Evolutionary conservation across 1,284 basidiomycete species (phyloP), one percentile per base, ranked within the genome.

Genomic region (Malassezia nana): DNA sequence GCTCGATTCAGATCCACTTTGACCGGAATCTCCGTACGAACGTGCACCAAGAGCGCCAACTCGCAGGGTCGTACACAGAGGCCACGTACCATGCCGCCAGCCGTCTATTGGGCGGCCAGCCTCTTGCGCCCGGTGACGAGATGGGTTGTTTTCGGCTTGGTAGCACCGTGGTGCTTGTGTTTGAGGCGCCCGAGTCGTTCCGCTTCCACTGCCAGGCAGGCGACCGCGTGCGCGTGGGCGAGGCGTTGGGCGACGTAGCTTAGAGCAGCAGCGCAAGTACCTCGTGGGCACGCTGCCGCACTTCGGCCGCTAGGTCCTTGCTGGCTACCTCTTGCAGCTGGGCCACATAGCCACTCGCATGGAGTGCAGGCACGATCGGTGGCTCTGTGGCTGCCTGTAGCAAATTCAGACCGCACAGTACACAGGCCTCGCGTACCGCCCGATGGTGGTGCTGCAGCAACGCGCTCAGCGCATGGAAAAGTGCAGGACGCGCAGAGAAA

Each of bases 131-230:
- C 2, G 91, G 88, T 1, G 87, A 95, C 71, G 91, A 98, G 78
- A 90, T 96, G 87, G 92, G 92, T 44, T 91, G 90, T 0, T 99
- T 99, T 78, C 84, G 84, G 67, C 79, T 99, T 1, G 94, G 92
- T 1, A 89, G 86, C 73, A 98, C 92, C 3, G 86, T 99, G 66
- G 92, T 99, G 18, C 79, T 99, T 41, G 87, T 98, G 1, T 95
- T 96, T 69, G 94, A 98, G 77, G 92, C 91, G 0, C 91, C 94
- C 0, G 78, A 80, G 56, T 77, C 83, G 35, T 96, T 91, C 73
- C 80, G 83, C 69, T 96, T 95, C 68, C 75, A 78, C 1, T 80
- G 92, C n/a, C 78, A 84, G 63, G 79, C 84, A 0, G 89, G 89
- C 2, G 81, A 92, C 74, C 87, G 86, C 75, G 82, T 96, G 63